Conservation (phyloP, 148 eudicot genomes). For the Spergularia bocconei region DNA sequence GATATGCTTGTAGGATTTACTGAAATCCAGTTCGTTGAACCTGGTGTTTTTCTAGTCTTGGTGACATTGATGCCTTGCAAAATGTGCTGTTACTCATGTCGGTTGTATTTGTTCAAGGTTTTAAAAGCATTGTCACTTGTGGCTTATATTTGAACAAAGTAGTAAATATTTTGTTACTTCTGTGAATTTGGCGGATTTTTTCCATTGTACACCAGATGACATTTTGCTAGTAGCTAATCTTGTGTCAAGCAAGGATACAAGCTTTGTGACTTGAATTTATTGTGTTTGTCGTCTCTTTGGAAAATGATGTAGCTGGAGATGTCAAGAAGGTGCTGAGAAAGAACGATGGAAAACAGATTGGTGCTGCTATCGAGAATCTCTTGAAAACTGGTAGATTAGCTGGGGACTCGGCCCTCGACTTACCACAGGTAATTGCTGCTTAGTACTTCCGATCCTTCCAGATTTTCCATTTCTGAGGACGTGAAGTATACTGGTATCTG, state of each 20-base stretch:
- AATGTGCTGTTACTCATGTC: background rate
- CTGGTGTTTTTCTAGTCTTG: background rate
- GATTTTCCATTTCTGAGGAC: no score
- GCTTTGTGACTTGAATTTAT: background rate
- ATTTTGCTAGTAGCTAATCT: background rate
- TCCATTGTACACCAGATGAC: no score
- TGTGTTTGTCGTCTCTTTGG: background rate
- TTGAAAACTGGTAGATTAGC: conserved; percentile 81
- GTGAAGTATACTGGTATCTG: no score
- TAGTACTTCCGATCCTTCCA: no score
- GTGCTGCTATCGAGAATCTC: conserved; percentile 67
- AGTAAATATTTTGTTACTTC: no score
- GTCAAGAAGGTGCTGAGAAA: conserved; percentile 64
- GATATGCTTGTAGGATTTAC: background rate
- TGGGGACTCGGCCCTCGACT: conserved; percentile 65
- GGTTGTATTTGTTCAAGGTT: background rate
- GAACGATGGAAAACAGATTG: conserved; percentile 49
- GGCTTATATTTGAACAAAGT: no score
- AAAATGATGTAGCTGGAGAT: conserved; percentile 46
- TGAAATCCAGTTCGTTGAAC: background rate
- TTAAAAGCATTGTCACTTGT: no score
- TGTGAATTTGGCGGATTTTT: background rate
- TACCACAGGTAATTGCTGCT: conserved; percentile 67
- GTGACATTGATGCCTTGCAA: background rate
- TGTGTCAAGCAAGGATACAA: background rate